phyloP scores from a whole-genome alignment of 768 basidiomycete species.

The Heimioporus sp. region DNA sequence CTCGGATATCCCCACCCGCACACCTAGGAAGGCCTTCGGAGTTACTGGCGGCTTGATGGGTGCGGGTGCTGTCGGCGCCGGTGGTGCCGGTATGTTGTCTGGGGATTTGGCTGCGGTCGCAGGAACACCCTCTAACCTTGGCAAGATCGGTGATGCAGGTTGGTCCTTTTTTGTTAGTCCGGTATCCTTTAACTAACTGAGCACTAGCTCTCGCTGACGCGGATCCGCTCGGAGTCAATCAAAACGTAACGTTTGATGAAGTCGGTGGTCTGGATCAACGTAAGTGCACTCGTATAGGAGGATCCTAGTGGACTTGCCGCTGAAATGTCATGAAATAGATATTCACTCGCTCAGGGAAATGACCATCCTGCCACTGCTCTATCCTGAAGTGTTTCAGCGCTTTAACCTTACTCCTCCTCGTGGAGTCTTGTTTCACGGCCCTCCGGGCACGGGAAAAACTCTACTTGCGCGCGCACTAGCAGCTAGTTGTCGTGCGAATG shows the following conservation, averaged over 20 bases:
- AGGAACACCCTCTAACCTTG: constrained; percentile 82
- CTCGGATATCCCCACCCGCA: constrained; percentile 66
- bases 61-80: constrained; percentile 44
- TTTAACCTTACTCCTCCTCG: constrained; percentile 94
- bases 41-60: constrained; percentile 51
- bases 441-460: constrained; percentile 98
- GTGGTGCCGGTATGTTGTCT: constrained; percentile 56
- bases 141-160: constrained; percentile 81
- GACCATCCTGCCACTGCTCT: constrained; percentile 92
- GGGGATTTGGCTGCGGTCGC: constrained; percentile 58
- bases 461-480: constrained; percentile 92
- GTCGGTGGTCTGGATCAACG: constrained; percentile 96
- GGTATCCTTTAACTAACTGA: constrained; percentile 10
- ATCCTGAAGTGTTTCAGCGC: constrained; percentile 94
- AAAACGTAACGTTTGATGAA: constrained; percentile 93
- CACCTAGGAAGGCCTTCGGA: constrained; percentile 67
- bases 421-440: constrained; percentile 96
- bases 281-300: constrained; percentile 34
- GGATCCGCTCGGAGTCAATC: constrained; percentile 92
- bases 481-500: constrained; percentile 84
- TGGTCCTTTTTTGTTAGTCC: constrained; percentile 22
- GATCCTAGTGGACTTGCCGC: neutral
- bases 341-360: constrained; percentile 98
- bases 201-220: constrained; percentile 81
- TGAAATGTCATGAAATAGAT: constrained; percentile 45